A percentile compares a stretch with the other conserved stretches of the same genome.
Evolutionary conservation across 164 flowering plant genomes (phyloP).

Genomic region (Euptelea pleiosperma): DNA sequence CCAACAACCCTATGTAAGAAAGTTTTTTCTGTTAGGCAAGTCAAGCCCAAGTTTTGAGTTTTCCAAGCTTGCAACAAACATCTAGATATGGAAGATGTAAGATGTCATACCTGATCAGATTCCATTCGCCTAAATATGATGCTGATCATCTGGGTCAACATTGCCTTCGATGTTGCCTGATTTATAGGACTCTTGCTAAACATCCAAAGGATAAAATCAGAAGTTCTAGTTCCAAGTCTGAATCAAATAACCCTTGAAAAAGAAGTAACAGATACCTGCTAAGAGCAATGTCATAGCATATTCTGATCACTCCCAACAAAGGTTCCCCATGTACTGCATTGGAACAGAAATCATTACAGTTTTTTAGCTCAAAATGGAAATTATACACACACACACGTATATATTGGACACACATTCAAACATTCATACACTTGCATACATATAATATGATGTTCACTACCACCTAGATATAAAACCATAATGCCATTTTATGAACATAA

Average conservation of each 20-base stretch:
- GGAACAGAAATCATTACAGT: not conserved
- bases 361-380: not conserved
- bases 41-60: not conserved
- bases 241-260: not conserved
- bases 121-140: slow-evolving; percentile 87
- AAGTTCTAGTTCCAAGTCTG: slow-evolving; percentile 5
- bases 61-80: not conserved
- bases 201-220: slow-evolving; percentile 15
- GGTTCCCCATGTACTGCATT: slow-evolving; percentile 93
- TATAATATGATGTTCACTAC: too few relatives aligned
- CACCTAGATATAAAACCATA: too few relatives aligned
- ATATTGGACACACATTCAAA: too few relatives aligned
- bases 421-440: too few relatives aligned
- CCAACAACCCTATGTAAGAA: too few relatives aligned
- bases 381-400: too few relatives aligned
- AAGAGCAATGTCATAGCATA: slow-evolving; percentile 93
- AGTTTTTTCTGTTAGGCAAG: not conserved
- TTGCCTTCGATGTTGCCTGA: slow-evolving; percentile 95
- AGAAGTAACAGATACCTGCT: slow-evolving; percentile 52
- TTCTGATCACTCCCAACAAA: slow-evolving; percentile 84
- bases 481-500: too few relatives aligned
- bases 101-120: slow-evolving; percentile 43
- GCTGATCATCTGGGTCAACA: slow-evolving; percentile 97
- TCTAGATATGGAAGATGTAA: not conserved
- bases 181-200: slow-evolving; percentile 91